phyloP scores from a whole-genome alignment of 192 early-diverging fungal genomes.

The Jimgerdemannia lactiflua region DNA sequence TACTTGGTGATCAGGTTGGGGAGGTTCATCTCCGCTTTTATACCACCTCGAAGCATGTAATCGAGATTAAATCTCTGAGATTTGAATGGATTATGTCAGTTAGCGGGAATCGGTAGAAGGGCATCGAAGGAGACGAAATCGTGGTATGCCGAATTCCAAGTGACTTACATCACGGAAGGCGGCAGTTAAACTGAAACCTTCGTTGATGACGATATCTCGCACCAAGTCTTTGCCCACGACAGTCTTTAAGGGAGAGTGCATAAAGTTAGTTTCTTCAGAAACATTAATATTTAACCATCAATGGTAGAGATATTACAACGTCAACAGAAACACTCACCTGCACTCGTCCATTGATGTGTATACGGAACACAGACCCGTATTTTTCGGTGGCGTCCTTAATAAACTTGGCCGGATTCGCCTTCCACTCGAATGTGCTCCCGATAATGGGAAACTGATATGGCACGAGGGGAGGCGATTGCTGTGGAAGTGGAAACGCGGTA shows the following conservation, averaged over 20 bases:
- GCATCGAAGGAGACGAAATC: background rate
- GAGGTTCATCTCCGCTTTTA: background rate
- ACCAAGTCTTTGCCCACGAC: background rate
- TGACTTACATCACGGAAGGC: background rate
- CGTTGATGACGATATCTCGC: background rate
- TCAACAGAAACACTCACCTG: background rate
- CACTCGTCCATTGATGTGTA: conserved; percentile 7
- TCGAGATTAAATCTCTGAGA: background rate
- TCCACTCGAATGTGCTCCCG: conserved; percentile 13
- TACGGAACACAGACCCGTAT: conserved; percentile 13
- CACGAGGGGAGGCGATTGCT: conserved; percentile 1
- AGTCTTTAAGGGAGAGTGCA: background rate
- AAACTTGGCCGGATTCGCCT: conserved; percentile 13
- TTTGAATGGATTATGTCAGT: background rate
- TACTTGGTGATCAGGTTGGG: conserved; percentile 25
- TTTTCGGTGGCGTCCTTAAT: conserved; percentile 4
- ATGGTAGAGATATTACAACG: background rate
- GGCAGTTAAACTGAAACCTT: background rate
- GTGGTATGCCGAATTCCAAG: background rate
- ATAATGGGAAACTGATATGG: conserved; percentile 19
- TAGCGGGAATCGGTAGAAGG: background rate
- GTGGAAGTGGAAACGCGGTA: background rate
- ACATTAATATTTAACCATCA: background rate
- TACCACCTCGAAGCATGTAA: conserved; percentile 3
- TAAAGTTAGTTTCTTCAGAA: background rate